Evolutionary conservation across 805 yeast species (phyloP), one percentile per base, ranked within the genome.

Genomic region (Clavispora fructus): DNA sequence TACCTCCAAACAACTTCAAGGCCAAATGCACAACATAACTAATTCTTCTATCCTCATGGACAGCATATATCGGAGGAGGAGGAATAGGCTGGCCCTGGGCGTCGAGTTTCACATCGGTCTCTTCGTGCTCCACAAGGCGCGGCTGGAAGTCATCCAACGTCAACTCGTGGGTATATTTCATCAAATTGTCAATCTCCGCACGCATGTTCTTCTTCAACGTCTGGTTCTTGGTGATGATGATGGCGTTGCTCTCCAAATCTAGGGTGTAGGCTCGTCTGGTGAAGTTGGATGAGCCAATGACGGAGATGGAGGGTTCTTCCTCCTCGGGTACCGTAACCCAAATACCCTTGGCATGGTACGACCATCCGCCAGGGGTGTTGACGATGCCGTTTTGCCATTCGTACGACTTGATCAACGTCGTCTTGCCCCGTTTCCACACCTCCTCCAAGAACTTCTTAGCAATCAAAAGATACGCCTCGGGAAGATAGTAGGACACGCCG

Each of bases 271-370:
- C 91, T 50, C 99, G 74, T 51, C 85, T 79, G 0, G 99, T 94
- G 64, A 90, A 94, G 63, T 94, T 94, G 0, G 97, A 89, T 0
- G 96, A 87, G 0, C 99, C 99, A 42, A 94, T 75, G 7, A 91
- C 80, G 0, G 97, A 87, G 11, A 88, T 67, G 16, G 84, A 74
- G 1, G 97, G 97, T 11, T 61, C 58, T 0, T 55, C 51, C 40
- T 80, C 85, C 2, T 67, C 73, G 0, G 89, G 85, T 11, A 72
- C 69, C 8, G 79, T 72, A 0, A 87, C 67, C 98, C 98, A 94
- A 5, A 92, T 68, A 1, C 99, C 99, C 61, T 94, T 94, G 12
- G 99, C 98, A 61, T 94, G 99, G 63, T 94, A 94, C 0, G 97
- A 87, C 98, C 99, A 92, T 1, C 99, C 99, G 27, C 73, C 77